Conservation (phyloP, 306 rosid genomes). For the Cucumis melo region DNA sequence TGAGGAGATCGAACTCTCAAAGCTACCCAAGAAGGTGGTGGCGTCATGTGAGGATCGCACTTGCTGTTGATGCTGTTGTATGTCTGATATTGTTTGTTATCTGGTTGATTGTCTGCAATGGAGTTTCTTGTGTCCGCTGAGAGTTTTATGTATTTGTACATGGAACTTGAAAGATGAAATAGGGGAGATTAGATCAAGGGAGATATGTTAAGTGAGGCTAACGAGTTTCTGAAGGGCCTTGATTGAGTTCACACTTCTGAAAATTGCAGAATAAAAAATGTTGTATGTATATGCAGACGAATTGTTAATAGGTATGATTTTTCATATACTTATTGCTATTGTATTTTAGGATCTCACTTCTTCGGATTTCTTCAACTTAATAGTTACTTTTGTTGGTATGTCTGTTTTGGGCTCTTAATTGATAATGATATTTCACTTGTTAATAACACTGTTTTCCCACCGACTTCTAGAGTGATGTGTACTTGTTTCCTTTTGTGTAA, state of each 20-base stretch:
- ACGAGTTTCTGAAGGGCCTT: background rate
- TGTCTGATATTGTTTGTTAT: constrained; percentile 50
- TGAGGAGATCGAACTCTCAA: constrained; percentile 54
- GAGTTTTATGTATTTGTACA: background rate
- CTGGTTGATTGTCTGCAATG: constrained; percentile 56
- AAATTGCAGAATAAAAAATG: background rate
- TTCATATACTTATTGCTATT: background rate
- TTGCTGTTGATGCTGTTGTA: constrained; percentile 75
- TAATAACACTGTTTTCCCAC: background rate
- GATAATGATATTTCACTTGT: background rate
- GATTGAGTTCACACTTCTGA: background rate
- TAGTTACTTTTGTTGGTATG: background rate
- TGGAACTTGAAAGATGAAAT: background rate
- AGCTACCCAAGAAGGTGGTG: constrained; percentile 62
- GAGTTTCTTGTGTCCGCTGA: constrained; percentile 54
- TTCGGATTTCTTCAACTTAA: background rate
- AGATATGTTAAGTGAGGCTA: background rate
- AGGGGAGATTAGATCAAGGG: background rate
- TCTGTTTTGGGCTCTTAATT: background rate
- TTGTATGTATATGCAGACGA: background rate
- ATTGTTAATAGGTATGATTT: background rate
- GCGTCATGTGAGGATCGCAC: constrained; percentile 76
- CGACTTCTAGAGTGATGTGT: background rate
- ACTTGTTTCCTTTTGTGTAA: background rate
- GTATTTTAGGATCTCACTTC: background rate